Evolutionary conservation across 305 asterid genomes (phyloP), one percentile per base, ranked within the genome.

Genomic region (Solanum hybrid): DNA sequence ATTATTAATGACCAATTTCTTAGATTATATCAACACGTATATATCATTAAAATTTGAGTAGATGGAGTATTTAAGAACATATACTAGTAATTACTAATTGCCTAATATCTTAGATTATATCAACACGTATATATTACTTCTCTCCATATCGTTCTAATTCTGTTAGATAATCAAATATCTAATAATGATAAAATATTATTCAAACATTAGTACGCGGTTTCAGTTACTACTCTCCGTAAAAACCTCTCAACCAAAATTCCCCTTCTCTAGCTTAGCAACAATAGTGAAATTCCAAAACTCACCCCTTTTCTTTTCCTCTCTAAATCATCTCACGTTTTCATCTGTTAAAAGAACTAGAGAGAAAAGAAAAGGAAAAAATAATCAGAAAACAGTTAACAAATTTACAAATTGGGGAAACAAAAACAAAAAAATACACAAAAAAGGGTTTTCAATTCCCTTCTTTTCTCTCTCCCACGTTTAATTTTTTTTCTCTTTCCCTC

Each of bases 401-500:
- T 13, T 39, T 41, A 82, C 87, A 41, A 82, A 82, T 8, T 45
- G 15, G 2, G 45, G 29, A 38, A 12, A 61, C 11, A 2, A 3
- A 10, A 12, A 14, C 3, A 12, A 38, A 14, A 14, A 13, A 26
- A 26, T 1, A 57, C 6, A 38, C 15, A 36, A n/a, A 22, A 34
- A 80, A 31, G 41, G 88, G 88, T 45, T 51, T 84, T 84, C 12
- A 17, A 17, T 29, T 29, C 39, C 41, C 24, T 31, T 51, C 41
- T 31, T 84, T 84, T 51, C 88, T 84, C 88, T 84, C 88, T 84
- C 88, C 76, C 88, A 84, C 76, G 88, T 84, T 84, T 41, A 7
- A 3, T 39, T 39, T 82, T 83, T 83, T 51, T 61, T 61, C 0
- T 8, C 8, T 82, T 5, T 82, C 24, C 32, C 10, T 45, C 27